Evolutionary conservation across 176 grass and related monocot species (phyloP).

Genomic region (Hsuehochloa calcarea): DNA sequence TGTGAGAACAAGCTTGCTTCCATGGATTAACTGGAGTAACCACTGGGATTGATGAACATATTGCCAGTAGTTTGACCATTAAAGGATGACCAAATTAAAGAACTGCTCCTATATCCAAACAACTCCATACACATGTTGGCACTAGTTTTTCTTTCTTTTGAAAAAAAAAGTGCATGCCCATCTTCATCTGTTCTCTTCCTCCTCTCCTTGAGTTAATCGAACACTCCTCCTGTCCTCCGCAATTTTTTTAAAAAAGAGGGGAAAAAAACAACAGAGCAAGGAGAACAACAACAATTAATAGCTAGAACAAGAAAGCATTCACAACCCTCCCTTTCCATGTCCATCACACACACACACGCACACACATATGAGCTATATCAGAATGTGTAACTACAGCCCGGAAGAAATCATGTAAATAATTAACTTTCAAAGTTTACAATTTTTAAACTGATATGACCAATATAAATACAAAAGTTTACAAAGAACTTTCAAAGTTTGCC

Average conservation of each 20-base stretch:
- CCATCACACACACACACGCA: too few species aligned
- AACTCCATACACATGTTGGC: constrained; percentile 7
- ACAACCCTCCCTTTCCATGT: too few species aligned
- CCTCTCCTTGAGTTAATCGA: too few species aligned
- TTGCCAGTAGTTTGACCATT: neutral
- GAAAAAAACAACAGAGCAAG: neutral
- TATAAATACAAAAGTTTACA: too few species aligned
- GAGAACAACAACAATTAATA: neutral
- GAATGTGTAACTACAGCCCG: neutral
- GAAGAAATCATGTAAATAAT: neutral
- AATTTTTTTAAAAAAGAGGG: neutral
- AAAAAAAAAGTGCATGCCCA: neutral
- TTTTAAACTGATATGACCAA: constrained; percentile 1
- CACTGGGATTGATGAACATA: constrained; percentile 7
- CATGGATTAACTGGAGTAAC: constrained; percentile 13
- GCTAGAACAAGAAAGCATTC: neutral
- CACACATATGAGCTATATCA: neutral
- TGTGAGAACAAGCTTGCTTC: constrained; percentile 21
- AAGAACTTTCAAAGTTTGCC: too few species aligned
- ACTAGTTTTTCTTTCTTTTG: neutral
- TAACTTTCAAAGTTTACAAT: neutral
- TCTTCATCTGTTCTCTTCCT: constrained; percentile 8
- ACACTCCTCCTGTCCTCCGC: neutral
- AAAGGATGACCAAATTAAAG: constrained; percentile 2
- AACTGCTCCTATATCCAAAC: neutral